These are phyloP conservation scores for Euphorbia tirucalli DNA, from an alignment of 345 rosid species.

Conservation along the genomic window DNA sequence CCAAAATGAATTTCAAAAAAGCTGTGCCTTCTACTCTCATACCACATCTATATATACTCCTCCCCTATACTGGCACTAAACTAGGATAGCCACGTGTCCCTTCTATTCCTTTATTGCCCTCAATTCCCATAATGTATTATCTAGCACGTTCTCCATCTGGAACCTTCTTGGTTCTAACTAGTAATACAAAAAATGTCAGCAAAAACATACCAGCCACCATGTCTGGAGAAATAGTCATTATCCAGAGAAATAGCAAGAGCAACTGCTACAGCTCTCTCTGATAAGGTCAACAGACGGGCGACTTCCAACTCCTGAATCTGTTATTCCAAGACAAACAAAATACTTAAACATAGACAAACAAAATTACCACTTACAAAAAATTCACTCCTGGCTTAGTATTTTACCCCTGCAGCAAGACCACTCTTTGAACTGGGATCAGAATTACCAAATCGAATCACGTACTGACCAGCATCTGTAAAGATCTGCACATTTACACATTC, in stretches of 20 bases:
- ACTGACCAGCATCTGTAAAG: constrained; percentile 98
- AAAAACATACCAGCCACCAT: constrained; percentile 66
- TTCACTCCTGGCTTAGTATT: neutral
- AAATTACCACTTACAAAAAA: neutral
- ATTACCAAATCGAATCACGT: constrained; percentile 84
- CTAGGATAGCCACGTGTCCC: too few relatives aligned
- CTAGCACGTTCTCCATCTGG: too few relatives aligned
- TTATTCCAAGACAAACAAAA: neutral
- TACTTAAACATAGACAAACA: constrained; percentile 6
- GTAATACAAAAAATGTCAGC: neutral
- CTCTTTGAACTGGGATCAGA: constrained; percentile 56
- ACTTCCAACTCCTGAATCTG: constrained; percentile 87
- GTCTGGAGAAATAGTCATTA: constrained; percentile 93
- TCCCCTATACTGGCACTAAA: too few relatives aligned
- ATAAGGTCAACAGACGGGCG: constrained; percentile 54
- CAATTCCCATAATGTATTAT: too few relatives aligned
- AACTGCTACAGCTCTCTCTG: constrained; percentile 79
- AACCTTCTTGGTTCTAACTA: too few relatives aligned
- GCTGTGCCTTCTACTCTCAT: too few relatives aligned
- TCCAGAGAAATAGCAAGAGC: constrained; percentile 94
- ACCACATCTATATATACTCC: too few relatives aligned
- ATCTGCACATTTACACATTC: constrained; percentile 42
- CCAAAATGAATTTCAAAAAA: too few relatives aligned
- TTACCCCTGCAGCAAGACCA: constrained; percentile 56
- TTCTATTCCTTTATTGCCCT: too few relatives aligned